phyloP scores from a whole-genome alignment of 345 rosid genomes.

The Pistacia atlantica region DNA sequence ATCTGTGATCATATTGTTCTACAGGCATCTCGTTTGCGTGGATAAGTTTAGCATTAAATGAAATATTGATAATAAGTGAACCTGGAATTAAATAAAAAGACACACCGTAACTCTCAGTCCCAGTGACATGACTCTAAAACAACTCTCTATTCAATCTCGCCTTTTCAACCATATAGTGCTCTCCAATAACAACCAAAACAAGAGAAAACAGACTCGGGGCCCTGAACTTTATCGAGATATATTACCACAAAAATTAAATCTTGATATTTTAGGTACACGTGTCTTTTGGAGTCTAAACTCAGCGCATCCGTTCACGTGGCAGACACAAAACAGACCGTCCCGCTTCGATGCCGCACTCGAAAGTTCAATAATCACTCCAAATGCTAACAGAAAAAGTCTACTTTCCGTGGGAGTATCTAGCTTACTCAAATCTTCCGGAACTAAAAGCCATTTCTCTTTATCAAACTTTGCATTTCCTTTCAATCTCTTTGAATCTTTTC shows the following conservation, averaged over 20 bases:
- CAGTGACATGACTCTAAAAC: too few relatives aligned
- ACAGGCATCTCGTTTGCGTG: too few relatives aligned
- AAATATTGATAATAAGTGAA: too few relatives aligned
- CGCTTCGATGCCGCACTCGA: conserved; percentile 16
- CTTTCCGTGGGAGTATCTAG: too few relatives aligned
- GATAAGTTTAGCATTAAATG: too few relatives aligned
- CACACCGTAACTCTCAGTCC: too few relatives aligned
- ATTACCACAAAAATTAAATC: background rate
- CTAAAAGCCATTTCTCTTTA: background rate
- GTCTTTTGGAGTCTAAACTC: background rate
- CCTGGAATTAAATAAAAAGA: too few relatives aligned
- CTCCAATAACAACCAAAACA: too few relatives aligned
- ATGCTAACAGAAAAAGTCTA: background rate
- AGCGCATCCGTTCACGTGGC: conserved; percentile 63
- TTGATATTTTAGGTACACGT: background rate
- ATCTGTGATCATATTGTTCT: background rate
- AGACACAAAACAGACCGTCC: conserved; percentile 22
- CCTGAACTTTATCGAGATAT: background rate
- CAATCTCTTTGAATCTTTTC: background rate
- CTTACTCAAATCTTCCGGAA: too few relatives aligned
- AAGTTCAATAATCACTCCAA: conserved; percentile 9
- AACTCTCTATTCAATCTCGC: too few relatives aligned
- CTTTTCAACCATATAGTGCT: too few relatives aligned
- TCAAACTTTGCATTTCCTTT: background rate
- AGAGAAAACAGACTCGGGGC: too few relatives aligned